phyloP scores from a whole-genome alignment of 2,329 filamentous ascomycete species.

The Fusarium duplospermum region DNA sequence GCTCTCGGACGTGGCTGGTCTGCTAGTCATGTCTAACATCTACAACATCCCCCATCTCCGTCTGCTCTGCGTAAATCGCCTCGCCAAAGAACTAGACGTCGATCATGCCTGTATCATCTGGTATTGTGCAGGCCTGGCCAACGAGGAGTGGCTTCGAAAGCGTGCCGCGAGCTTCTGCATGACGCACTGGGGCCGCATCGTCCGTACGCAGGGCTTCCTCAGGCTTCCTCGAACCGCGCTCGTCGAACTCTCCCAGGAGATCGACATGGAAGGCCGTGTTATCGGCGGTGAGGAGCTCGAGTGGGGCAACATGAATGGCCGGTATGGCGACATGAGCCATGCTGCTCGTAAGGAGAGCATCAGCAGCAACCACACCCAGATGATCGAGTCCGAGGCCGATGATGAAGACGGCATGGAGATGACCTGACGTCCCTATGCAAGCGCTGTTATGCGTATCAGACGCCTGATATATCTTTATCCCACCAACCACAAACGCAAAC shows the following conservation, averaged over 20 bases:
- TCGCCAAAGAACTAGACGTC: conserved; percentile 91
- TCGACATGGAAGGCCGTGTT: conserved; percentile 92
- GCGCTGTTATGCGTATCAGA: background rate
- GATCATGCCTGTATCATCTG: conserved; percentile 96
- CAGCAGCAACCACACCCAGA: conserved; percentile 68
- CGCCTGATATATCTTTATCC: background rate
- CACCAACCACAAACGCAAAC: background rate
- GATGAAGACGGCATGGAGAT: conserved; percentile 74
- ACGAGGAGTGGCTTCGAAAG: conserved; percentile 92
- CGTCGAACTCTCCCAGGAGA: conserved; percentile 92
- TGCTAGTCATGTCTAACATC: conserved; percentile 97
- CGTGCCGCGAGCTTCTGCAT: conserved; percentile 90
- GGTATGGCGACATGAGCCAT: conserved; percentile 56
- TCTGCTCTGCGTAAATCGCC: conserved; percentile 88
- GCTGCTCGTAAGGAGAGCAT: conserved; percentile 68
- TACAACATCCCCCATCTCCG: conserved; percentile 97
- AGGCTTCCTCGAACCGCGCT: conserved; percentile 81
- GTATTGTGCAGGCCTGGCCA: conserved; percentile 90
- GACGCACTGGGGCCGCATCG: conserved; percentile 93
- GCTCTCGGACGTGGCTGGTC: conserved; percentile 88
- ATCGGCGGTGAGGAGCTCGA: conserved; percentile 87
- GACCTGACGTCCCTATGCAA: conserved; percentile 45
- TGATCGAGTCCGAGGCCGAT: conserved; percentile 67
- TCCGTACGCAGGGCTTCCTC: conserved; percentile 88
- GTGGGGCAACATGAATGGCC: conserved; percentile 61